Evolutionary conservation across 192 early-diverging fungal species (phyloP).

Genomic region (Gamsiella multidivaricata): DNA sequence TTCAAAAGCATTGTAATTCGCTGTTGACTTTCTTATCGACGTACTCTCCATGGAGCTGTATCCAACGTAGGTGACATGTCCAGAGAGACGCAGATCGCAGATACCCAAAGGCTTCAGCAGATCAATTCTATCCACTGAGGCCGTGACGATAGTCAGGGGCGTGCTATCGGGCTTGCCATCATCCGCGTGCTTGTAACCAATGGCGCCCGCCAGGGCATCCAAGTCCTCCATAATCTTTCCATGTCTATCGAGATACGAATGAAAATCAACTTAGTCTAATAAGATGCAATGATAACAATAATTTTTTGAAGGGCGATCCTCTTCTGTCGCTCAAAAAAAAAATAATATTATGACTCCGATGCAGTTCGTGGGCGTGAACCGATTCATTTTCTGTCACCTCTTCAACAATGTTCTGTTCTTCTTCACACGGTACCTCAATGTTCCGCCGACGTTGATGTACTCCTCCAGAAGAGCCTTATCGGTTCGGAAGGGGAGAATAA

Average conservation of each 20-base stretch:
- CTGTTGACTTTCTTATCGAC: too few relatives aligned
- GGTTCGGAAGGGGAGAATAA: conserved; percentile 80
- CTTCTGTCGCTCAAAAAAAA: too few relatives aligned
- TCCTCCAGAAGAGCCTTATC: conserved; percentile 79
- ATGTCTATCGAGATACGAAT: too few relatives aligned
- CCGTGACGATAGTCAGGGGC: conserved; percentile 85
- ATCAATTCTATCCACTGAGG: conserved; percentile 90
- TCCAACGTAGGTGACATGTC: conserved; percentile 87
- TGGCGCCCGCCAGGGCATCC: conserved; percentile 85
- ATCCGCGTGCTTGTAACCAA: conserved; percentile 79
- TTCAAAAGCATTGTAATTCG: too few relatives aligned
- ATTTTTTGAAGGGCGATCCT: too few relatives aligned
- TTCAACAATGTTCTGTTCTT: too few relatives aligned
- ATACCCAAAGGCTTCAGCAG: conserved; percentile 70
- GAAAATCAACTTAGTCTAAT: too few relatives aligned
- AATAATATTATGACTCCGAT: too few relatives aligned
- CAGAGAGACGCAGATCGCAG: conserved; percentile 82
- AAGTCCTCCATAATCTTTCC: conserved; percentile 90
- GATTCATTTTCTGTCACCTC: too few relatives aligned
- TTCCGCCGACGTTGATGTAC: conserved; percentile 82
- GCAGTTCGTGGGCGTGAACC: too few relatives aligned
- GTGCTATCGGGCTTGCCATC: conserved; percentile 40
- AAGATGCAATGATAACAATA: too few relatives aligned
- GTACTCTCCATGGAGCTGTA: conserved; percentile 87
- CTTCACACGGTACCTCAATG: conserved; percentile 75